Conservation (phyloP, 23 red algal genomes). For the Cyanidium caldarium region DNA sequence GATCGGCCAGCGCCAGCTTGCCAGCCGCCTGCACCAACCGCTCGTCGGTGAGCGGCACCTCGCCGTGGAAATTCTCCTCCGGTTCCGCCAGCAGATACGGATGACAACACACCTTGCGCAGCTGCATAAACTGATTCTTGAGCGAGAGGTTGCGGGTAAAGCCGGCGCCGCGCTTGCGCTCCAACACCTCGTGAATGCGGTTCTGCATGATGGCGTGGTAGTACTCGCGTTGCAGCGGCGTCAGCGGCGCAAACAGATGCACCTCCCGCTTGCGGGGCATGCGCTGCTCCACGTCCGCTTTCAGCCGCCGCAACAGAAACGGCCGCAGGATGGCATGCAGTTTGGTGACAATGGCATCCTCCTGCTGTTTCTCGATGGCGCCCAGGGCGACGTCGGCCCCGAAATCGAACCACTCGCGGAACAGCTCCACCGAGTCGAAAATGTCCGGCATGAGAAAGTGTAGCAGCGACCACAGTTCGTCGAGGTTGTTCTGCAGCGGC, state of each 20-base stretch:
- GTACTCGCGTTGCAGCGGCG: constrained; percentile 17
- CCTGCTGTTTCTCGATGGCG: constrained; percentile 16
- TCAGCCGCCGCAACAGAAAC: constrained; percentile 26
- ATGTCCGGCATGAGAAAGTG: constrained; percentile 34
- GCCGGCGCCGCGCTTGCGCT: not conserved
- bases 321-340: constrained; percentile 26
- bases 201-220: constrained; percentile 18
- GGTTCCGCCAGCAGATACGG: constrained; percentile 33
- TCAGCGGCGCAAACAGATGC: constrained; percentile 11
- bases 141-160: constrained; percentile 1
- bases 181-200: not conserved
- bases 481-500: constrained; percentile 29
- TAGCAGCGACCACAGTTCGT: constrained; percentile 22
- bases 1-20: constrained; percentile 21
- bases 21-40: constrained; percentile 11
- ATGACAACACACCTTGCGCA: constrained; percentile 31
- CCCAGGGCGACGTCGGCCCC: constrained; percentile 5
- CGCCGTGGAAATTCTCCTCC: constrained; percentile 9
- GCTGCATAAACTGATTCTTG: constrained; percentile 27
- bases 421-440: constrained; percentile 18
- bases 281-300: constrained; percentile 17
- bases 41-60: constrained; percentile 34
- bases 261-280: constrained; percentile 23
- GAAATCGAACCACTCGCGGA: constrained; percentile 30
- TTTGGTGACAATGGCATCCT: constrained; percentile 23